Evolutionary conservation across 2,329 filamentous ascomycete species (phyloP), one percentile per base, ranked within the genome.

Genomic region (Aspergillus sp.): DNA sequence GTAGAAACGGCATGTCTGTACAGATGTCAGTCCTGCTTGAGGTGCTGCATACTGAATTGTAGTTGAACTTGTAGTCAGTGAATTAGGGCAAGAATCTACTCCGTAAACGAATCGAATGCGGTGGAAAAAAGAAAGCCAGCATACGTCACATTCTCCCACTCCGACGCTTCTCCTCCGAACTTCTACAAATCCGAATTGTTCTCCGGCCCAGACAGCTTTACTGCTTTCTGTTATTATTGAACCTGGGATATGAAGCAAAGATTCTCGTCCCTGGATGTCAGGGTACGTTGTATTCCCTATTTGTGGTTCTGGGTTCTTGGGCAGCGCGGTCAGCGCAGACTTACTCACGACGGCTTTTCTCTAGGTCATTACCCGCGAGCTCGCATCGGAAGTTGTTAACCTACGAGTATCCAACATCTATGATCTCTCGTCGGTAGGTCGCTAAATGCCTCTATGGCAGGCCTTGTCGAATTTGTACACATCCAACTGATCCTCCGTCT

Each of bases 371-470:
- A 86, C 89, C 47, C 88, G 94, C 66, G 93, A 98, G 78, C 85
- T 98, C 52, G 84, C 88, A 49, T 74, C 79, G 52, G 80, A 78
- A 54, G 78, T 98, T 45, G 80, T 85, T 48, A 81, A 81, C 49
- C 77, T 97, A 52, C 86, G 93, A 53, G 79, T 97, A 43, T 82
- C 87, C 52, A 98, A 98, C 64, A 84, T 96, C 65, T 97, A 98
- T 73, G 93, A 98, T 67, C 81, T 98, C 49, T 94, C 88, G 52
- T 89, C 89, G 54, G 77, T 80, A 70, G 32, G 71, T 45, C 19
- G 26, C 19, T 19, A 33, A 9, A 7, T 6, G 26, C 34, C 8
- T 41, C 4, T 41, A 27, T 19, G 19, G 19, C 19, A 19, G 19
- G 19, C 19, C 19, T 19, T 19, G 19, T 19, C 19, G 19, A 19